Percentiles rank a stretch among this genome's conserved stretches.
Conservation (phyloP, 78 protist genomes). For the Diacronema lutheri region DNA sequence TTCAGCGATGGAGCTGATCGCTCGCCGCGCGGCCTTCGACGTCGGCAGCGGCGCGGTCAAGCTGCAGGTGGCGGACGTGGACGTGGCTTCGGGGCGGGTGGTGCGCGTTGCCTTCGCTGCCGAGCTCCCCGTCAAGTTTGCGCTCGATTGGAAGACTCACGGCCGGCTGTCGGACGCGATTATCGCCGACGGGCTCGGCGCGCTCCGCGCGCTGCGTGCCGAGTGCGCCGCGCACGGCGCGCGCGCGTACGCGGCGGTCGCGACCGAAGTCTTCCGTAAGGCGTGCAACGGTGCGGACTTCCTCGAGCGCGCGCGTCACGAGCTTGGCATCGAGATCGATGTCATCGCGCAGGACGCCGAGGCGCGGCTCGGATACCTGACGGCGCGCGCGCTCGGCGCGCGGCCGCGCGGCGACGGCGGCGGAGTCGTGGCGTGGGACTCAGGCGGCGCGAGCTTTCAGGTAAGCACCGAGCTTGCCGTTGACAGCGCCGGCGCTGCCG, state of each 20-base stretch:
- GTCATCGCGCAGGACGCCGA: background rate
- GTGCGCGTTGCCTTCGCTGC: background rate
- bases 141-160: slow-evolving; percentile 6
- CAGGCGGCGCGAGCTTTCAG: slow-evolving; percentile 27
- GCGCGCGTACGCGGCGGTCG: background rate
- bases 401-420: background rate
- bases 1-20: no score
- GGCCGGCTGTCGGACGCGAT: background rate
- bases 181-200: background rate
- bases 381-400: background rate
- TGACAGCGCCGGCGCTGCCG: background rate
- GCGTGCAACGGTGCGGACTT: slow-evolving; percentile 4
- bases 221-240: background rate
- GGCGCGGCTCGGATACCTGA: background rate
- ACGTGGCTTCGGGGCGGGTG: background rate
- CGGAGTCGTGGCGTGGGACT: slow-evolving; percentile 13
- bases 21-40: slow-evolving; percentile 26
- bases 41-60: slow-evolving; percentile 9
- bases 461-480: background rate
- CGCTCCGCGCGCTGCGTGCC: background rate
- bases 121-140: slow-evolving; percentile 8
- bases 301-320: background rate
- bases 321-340: background rate
- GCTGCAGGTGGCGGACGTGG: slow-evolving; percentile 25
- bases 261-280: slow-evolving; percentile 27